Conservation (phyloP, 2,329 filamentous ascomycete genomes). For the Hymenoscyphus albidus region DNA sequence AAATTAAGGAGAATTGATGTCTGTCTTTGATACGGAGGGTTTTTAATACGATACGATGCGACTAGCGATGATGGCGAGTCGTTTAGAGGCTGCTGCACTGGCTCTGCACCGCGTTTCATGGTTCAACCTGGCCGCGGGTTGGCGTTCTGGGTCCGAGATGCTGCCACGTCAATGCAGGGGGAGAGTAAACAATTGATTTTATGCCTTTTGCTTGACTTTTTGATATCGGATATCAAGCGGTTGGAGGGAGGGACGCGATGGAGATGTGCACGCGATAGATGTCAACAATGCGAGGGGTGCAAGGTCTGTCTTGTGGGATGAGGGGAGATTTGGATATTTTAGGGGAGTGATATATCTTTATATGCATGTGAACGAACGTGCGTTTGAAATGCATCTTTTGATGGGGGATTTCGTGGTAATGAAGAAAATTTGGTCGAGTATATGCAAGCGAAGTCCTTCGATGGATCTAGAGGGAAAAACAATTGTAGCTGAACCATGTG, state of each 20-base stretch:
- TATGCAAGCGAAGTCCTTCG: neutral
- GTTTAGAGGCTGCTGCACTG: neutral
- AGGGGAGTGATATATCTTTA: neutral
- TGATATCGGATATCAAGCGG: neutral
- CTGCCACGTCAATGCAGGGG: conserved; percentile 3
- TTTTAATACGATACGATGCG: neutral
- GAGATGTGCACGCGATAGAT: neutral
- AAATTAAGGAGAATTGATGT: neutral
- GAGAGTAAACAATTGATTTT: conserved; percentile 1
- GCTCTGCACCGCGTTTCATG: neutral
- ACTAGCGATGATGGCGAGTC: neutral
- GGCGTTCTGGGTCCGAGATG: neutral
- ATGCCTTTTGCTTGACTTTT: conserved; percentile 5
- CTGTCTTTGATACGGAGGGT: neutral
- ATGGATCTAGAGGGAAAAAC: neutral
- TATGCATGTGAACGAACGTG: neutral
- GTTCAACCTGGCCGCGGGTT: neutral
- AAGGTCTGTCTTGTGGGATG: neutral
- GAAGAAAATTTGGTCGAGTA: neutral
- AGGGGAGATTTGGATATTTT: neutral
- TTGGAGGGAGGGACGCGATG: conserved; percentile 3
- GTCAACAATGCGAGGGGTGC: neutral
- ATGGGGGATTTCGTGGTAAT: neutral
- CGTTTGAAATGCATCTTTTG: neutral
- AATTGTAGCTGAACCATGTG: neutral